Conservation (phyloP, 257 asterid genomes). For the Echites panduratus region DNA sequence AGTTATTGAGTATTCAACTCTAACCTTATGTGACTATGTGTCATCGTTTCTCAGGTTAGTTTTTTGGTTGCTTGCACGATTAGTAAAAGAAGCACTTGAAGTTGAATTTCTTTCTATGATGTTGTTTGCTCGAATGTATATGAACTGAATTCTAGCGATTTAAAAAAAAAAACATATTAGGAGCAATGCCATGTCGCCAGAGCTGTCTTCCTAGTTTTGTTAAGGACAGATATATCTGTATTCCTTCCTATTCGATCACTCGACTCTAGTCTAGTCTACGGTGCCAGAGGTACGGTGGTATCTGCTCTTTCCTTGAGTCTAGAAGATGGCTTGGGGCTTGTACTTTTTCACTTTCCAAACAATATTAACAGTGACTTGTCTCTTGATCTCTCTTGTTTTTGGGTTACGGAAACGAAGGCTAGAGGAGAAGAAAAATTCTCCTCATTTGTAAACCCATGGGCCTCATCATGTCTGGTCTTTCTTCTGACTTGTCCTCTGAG, state of each 20-base stretch:
- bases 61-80: slow-evolving; percentile 30
- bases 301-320: background rate
- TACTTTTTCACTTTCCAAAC: slow-evolving; percentile 22
- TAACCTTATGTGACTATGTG: background rate
- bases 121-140: slow-evolving; percentile 24
- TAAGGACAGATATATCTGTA: background rate
- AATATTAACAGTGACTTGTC: background rate
- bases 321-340: background rate
- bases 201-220: slow-evolving; percentile 14
- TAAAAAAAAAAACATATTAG: slow-evolving; percentile 1
- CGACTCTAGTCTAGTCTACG: too few relatives aligned
- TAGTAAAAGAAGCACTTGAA: slow-evolving; percentile 8
- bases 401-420: slow-evolving; percentile 9
- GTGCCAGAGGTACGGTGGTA: background rate
- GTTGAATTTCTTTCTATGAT: slow-evolving; percentile 21
- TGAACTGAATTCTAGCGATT: slow-evolving; percentile 8
- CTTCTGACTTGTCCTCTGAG: background rate
- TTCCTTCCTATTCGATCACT: slow-evolving; percentile 1
- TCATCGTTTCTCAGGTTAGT: background rate
- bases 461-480: background rate
- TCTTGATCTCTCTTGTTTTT: background rate
- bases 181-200: background rate
- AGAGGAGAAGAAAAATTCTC: background rate
- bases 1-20: background rate
- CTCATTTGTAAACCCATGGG: background rate